phyloP scores from a whole-genome alignment of 345 rosid genomes.

The Gossypioides kirkii region DNA sequence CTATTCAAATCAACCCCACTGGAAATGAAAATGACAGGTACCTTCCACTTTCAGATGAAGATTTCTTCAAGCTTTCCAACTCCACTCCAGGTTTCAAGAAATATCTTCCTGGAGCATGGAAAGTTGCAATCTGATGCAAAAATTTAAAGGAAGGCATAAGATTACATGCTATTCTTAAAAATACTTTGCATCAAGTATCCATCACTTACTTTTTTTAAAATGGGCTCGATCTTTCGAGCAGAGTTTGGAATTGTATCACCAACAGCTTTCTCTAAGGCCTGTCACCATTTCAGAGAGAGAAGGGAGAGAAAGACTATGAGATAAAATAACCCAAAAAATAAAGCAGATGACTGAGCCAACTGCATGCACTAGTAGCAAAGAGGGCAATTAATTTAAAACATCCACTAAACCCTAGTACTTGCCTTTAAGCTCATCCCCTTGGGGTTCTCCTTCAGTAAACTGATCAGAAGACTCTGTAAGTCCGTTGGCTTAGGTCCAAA shows the following conservation, averaged over 20 bases:
- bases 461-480: conserved; percentile 53
- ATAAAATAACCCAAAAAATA: conserved; percentile 2
- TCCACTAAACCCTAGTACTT: conserved; percentile 16
- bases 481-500: conserved; percentile 46
- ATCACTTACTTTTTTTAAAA: conserved; percentile 62
- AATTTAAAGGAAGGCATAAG: conserved; percentile 30
- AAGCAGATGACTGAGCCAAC: neutral
- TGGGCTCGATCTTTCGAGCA: conserved; percentile 61
- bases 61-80: conserved; percentile 52
- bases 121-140: conserved; percentile 68
- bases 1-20: conserved; percentile 8
- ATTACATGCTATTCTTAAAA: conserved; percentile 17
- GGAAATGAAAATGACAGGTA: conserved; percentile 23
- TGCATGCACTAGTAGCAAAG: neutral
- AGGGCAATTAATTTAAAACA: neutral
- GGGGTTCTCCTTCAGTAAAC: conserved; percentile 64
- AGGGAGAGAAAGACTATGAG: conserved; percentile 16
- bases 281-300: conserved; percentile 8
- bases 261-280: conserved; percentile 86
- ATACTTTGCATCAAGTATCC: conserved; percentile 21
- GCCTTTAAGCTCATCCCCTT: conserved; percentile 87
- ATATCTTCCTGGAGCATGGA: conserved; percentile 78
- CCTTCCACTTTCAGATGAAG: conserved; percentile 74
- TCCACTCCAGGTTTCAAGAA: conserved; percentile 66
- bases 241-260: conserved; percentile 58